Evolutionary conservation across 2,329 filamentous ascomycete species (phyloP).

Genomic region (Sclerotinia borealis): DNA sequence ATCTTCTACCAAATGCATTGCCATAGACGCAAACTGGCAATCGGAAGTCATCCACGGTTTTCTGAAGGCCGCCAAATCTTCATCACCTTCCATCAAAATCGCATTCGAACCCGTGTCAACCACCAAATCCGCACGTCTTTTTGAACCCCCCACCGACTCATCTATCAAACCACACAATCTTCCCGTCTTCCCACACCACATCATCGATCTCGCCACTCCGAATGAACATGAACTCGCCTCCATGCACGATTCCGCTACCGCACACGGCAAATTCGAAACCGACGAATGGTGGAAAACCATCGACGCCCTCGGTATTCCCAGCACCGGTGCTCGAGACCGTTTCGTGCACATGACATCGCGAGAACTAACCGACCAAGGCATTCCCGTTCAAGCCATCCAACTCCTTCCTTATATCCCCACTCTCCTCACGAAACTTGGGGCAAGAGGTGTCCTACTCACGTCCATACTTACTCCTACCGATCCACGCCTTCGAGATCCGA

Average conservation of each 20-base stretch:
- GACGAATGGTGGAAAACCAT: constrained; percentile 73
- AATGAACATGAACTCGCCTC: constrained; percentile 76
- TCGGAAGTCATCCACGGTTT: constrained; percentile 59
- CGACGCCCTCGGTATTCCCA: constrained; percentile 69
- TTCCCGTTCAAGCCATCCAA: constrained; percentile 78
- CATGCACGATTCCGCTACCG: constrained; percentile 67
- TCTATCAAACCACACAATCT: constrained; percentile 55
- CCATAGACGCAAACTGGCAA: constrained; percentile 85
- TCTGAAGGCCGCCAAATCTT: constrained; percentile 42
- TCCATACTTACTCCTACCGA: constrained; percentile 64
- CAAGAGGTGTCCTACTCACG: constrained; percentile 56
- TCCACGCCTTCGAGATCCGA: constrained; percentile 54
- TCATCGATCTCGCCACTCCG: constrained; percentile 72
- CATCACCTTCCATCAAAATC: constrained; percentile 45
- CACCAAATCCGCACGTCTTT: constrained; percentile 70
- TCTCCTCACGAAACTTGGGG: constrained; percentile 78
- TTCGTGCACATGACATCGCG: constrained; percentile 63
- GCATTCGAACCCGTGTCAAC: constrained; percentile 88
- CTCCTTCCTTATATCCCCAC: constrained; percentile 83
- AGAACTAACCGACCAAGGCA: constrained; percentile 67
- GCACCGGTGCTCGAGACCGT: constrained; percentile 61
- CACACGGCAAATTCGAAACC: constrained; percentile 61
- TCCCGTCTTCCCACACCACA: constrained; percentile 51
- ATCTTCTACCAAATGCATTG: constrained; percentile 54
- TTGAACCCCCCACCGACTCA: constrained; percentile 24